These are phyloP conservation scores for Globisporangium camurandrum DNA, from an alignment of 352 stramenopile genomes.

Conservation along the genomic window DNA sequence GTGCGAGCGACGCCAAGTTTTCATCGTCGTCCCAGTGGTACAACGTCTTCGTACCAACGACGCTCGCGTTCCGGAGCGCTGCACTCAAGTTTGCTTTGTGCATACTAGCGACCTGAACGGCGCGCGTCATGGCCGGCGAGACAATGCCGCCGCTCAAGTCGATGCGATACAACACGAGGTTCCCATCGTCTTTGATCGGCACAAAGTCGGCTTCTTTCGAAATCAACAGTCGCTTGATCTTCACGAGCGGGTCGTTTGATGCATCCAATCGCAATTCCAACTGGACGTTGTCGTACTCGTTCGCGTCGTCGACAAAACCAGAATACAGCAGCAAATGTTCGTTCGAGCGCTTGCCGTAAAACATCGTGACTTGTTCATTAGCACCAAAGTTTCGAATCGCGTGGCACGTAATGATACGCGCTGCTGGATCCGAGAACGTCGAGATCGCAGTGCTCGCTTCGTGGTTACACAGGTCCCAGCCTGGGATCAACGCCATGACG, in stretches of 20 bases:
- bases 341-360: conserved; percentile 53
- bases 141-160: conserved; percentile 16
- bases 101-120: conserved; percentile 23
- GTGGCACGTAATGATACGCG: conserved; percentile 26
- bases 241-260: conserved; percentile 20
- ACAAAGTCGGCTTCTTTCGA: conserved; percentile 26
- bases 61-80: conserved; percentile 16
- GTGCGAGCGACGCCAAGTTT: conserved; percentile 10
- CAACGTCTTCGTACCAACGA: conserved; percentile 16
- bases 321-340: conserved; percentile 46
- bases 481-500: conserved; percentile 43
- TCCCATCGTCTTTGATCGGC: conserved; percentile 8
- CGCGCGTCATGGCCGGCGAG: conserved; percentile 20
- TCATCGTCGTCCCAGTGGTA: conserved; percentile 19
- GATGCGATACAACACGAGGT: conserved; percentile 19
- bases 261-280: conserved; percentile 14
- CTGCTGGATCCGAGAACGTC: conserved; percentile 29
- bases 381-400: conserved; percentile 26
- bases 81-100: conserved; percentile 25
- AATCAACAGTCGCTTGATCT: conserved; percentile 37
- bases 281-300: conserved; percentile 24
- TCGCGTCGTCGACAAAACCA: conserved; percentile 37
- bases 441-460: conserved; percentile 31
- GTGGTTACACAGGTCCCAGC: conserved; percentile 66
- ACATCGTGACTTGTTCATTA: conserved; percentile 47